phyloP scores from a whole-genome alignment of 352 stramenopile species.

The Globisporangium barbulae region DNA sequence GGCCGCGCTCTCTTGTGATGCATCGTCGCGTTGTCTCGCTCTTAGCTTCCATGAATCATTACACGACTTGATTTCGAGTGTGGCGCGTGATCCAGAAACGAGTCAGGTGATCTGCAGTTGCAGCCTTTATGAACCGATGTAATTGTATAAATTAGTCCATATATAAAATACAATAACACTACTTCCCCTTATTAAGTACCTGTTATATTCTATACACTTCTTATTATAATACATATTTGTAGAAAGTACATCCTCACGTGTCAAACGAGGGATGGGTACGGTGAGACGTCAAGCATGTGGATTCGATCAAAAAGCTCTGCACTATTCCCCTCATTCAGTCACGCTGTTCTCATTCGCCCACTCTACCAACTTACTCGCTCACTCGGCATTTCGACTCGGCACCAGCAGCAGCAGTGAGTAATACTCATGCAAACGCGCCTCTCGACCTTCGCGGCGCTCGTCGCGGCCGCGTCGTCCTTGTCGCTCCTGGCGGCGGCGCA shows the following conservation, averaged over 20 bases:
- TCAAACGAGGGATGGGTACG: too few species aligned
- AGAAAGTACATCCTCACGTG: too few species aligned
- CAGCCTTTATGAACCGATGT: not conserved
- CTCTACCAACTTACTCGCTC: not conserved
- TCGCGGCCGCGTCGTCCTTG: not conserved
- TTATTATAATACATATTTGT: too few species aligned
- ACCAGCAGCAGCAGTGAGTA: not conserved
- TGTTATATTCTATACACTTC: too few species aligned
- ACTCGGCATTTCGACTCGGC: not conserved
- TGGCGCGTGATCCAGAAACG: too few species aligned
- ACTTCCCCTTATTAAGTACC: too few species aligned
- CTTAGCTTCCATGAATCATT: not conserved
- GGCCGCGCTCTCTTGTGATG: not conserved
- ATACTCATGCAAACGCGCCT: not conserved
- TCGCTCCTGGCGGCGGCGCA: slow-evolving; percentile 4
- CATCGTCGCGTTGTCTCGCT: not conserved
- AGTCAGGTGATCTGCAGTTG: not conserved
- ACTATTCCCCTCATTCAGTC: too few species aligned
- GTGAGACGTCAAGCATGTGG: too few species aligned
- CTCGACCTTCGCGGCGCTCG: not conserved
- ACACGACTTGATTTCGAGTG: not conserved
- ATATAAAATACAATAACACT: too few species aligned
- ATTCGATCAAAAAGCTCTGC: too few species aligned
- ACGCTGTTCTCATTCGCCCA: too few species aligned
- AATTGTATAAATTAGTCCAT: too few species aligned